These are phyloP conservation scores for Beauveria sp. DNA, from an alignment of 2,329 filamentous ascomycete species.

Conservation along the genomic window DNA sequence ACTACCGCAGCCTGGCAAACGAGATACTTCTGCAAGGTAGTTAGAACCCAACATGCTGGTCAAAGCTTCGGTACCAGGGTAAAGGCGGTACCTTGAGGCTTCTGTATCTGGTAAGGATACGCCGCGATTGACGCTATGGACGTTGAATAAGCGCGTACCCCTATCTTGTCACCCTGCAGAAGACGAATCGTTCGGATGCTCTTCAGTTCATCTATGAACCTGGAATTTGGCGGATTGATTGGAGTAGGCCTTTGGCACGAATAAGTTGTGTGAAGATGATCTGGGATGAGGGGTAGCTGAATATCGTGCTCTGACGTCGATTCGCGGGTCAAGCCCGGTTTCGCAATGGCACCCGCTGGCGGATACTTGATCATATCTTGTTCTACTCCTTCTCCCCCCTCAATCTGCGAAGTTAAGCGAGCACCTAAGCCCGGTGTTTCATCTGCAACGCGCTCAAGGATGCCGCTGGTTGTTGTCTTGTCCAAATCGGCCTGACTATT, in stretches of 20 bases:
- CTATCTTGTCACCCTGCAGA: conserved; percentile 68
- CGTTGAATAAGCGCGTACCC: conserved; percentile 78
- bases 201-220: conserved; percentile 66
- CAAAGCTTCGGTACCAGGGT: neutral
- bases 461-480: neutral
- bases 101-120: conserved; percentile 54
- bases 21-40: conserved; percentile 33
- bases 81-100: conserved; percentile 29
- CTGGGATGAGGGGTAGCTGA: conserved; percentile 57
- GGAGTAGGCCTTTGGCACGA: conserved; percentile 76
- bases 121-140: conserved; percentile 77
- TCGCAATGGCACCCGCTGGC: neutral
- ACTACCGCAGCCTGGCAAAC: conserved; percentile 70
- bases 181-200: conserved; percentile 66
- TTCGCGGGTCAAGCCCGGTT: conserved; percentile 48
- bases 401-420: neutral
- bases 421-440: conserved; percentile 10
- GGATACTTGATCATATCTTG: neutral
- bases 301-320: conserved; percentile 75
- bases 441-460: conserved; percentile 18
- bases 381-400: neutral
- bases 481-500: neutral
- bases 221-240: conserved; percentile 60
- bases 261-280: conserved; percentile 55
- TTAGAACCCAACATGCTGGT: neutral